Conservation (phyloP, 2,329 filamentous ascomycete genomes). For the Tolypocladium nubicola region DNA sequence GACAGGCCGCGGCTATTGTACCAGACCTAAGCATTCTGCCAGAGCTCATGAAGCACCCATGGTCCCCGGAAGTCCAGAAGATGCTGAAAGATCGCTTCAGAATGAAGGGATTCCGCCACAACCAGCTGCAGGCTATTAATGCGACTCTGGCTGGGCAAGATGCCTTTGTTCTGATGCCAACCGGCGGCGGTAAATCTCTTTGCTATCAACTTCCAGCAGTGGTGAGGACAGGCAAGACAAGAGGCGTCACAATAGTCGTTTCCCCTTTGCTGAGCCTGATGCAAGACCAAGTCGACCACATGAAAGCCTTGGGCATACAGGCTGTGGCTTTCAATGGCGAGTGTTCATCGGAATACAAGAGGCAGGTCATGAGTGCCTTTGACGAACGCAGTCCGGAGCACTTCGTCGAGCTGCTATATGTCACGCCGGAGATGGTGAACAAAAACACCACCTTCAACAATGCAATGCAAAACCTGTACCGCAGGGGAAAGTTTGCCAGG, state of each 20-base stretch:
- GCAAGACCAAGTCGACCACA: conserved; percentile 89
- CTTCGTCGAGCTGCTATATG: conserved; percentile 77
- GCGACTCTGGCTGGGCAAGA: conserved; percentile 80
- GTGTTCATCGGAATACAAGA: conserved; percentile 50
- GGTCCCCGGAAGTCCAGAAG: conserved; percentile 76
- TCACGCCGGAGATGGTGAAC: conserved; percentile 93
- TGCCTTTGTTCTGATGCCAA: conserved; percentile 94
- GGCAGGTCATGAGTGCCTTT: conserved; percentile 55
- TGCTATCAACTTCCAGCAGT: conserved; percentile 94
- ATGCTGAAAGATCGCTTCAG: conserved; percentile 77
- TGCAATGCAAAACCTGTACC: conserved; percentile 58
- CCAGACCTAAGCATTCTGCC: conserved; percentile 30
- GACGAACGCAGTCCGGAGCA: conserved; percentile 57
- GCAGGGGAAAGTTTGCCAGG: conserved; percentile 63
- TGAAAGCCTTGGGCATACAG: conserved; percentile 63
- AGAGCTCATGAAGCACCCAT: conserved; percentile 55
- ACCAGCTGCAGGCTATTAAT: conserved; percentile 94
- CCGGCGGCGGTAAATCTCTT: conserved; percentile 89
- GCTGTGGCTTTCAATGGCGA: conserved; percentile 78
- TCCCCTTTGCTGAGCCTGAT: conserved; percentile 91
- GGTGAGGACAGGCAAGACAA: conserved; percentile 67
- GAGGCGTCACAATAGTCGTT: conserved; percentile 86
- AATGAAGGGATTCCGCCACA: conserved; percentile 76
- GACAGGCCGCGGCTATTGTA: conserved; percentile 11
- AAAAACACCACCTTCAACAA: conserved; percentile 63